Base-by-base conservation (phyloP, 345 rosid species). In the Gynandropsis gynandra region DNA sequence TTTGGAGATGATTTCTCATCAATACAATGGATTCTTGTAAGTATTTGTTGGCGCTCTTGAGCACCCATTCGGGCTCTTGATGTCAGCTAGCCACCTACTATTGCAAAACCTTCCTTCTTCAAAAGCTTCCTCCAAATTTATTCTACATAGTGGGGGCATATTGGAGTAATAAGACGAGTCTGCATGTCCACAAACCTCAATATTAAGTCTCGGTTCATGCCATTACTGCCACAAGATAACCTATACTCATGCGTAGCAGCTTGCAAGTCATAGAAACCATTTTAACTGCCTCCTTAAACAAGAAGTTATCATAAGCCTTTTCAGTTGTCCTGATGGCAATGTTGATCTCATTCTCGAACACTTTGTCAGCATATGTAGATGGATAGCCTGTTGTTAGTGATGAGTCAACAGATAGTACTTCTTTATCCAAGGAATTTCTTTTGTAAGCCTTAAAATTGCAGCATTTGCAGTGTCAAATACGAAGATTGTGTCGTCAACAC, bases 221-320 rank as follows among this genome's bases (percentile, higher is more conserved):
- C 88, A 8, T 70, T 77, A 47, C 53, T 42, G n/a, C 96, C 95
- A 65, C 95, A 87, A 8, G 96, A 80, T 59, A 82, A 74, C 49
- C 89, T 80, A 63, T 92, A 90, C 72, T 82, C 95, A 59, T 90
- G 95, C 66, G 93, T 73, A 44, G 93, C 96, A 55, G 95, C 80
- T 72, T 90, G 96, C 40, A 90, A 85, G 71, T 90, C 95, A 62
- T 87, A 87, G 59, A 84, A 82, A 11, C 98, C 98, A 52, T 69
- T 74, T 90, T 90, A 16, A 90, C 74, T 40, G 96, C 98, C 68
- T 89, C 97, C 45, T 95, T 73, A 63, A 90, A 87, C 96, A 90
- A 73, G 77, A 50, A 90, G 50, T 76, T 68, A 46, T 59, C 54
- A 58, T 82, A 90, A 39, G 70, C 67, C 55, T 82, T 72, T 70